A percentile compares a stretch with the other conserved stretches of the same genome.
phyloP scores from a whole-genome alignment of 306 rosid genomes.

The Cicer cuneatum region DNA sequence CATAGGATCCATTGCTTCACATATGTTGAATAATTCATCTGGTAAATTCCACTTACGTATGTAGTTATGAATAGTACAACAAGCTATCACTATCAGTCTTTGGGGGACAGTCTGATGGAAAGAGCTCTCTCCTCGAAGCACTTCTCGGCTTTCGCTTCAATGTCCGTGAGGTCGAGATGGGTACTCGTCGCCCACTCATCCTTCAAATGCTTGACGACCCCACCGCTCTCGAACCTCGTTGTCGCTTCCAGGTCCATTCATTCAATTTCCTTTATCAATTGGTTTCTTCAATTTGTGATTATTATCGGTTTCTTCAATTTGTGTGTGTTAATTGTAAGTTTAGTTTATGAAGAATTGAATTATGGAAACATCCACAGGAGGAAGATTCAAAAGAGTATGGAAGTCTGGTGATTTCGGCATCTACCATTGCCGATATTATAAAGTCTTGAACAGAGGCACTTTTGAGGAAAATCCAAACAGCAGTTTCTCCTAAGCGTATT shows the following conservation, averaged over 20 bases:
- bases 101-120: conserved; percentile 93
- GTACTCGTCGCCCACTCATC: conserved; percentile 90
- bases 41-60: too few species aligned
- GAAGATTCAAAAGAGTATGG: conserved; percentile 97
- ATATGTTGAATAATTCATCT: too few species aligned
- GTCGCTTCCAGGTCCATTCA: conserved; percentile 78
- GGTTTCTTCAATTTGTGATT: too few species aligned
- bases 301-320: neutral
- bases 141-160: conserved; percentile 92
- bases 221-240: conserved; percentile 82
- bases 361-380: conserved; percentile 61
- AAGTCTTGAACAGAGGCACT: conserved; percentile 82
- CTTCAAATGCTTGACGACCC: conserved; percentile 97
- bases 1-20: too few species aligned
- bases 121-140: conserved; percentile 90
- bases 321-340: neutral
- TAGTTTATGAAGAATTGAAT: neutral
- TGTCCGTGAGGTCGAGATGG: conserved; percentile 97
- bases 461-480: conserved; percentile 74
- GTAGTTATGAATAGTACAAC: too few species aligned
- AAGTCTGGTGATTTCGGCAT: conserved; percentile 71
- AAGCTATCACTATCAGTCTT: too few species aligned
- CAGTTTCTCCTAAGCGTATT: conserved; percentile 92
- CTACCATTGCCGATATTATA: conserved; percentile 82
- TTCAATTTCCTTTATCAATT: neutral